phyloP scores from a whole-genome alignment of 2,329 filamentous ascomycete genomes.

The Aspergillus aculeatus region DNA sequence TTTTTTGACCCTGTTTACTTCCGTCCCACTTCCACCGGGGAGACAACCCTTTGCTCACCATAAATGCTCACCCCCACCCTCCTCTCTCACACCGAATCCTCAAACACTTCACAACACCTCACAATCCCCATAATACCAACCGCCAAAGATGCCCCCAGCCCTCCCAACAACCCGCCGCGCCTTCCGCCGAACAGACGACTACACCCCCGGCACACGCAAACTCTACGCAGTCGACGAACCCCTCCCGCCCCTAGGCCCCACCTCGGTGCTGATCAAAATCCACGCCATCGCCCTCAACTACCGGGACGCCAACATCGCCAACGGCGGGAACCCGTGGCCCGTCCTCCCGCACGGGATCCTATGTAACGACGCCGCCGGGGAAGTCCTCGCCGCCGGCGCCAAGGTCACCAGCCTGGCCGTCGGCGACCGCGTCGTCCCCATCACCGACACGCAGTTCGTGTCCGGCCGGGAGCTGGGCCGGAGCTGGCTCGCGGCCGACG shows the following conservation, averaged over 20 bases:
- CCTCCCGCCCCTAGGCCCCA: slow-evolving; percentile 33
- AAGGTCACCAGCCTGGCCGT: slow-evolving; percentile 31
- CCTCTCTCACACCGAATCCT: no score
- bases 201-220: slow-evolving; percentile 32
- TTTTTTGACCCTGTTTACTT: no score
- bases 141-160: no score
- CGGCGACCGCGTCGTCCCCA: slow-evolving; percentile 42
- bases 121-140: no score
- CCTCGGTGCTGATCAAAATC: slow-evolving; percentile 24
- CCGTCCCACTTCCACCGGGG: no score
- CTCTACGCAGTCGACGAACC: slow-evolving; percentile 36
- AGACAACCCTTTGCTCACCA: no score
- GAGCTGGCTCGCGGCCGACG: slow-evolving; percentile 47
- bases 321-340: slow-evolving; percentile 42
- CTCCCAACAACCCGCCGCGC: slow-evolving; percentile 20
- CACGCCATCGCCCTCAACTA: slow-evolving; percentile 27
- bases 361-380: slow-evolving; percentile 45
- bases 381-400: slow-evolving; percentile 41
- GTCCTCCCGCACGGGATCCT: slow-evolving; percentile 33
- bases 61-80: no score
- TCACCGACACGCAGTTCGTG: slow-evolving; percentile 42
- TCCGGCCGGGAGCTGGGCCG: slow-evolving; percentile 38
- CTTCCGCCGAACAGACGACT: slow-evolving; percentile 36
- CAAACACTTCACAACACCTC: no score
- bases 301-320: slow-evolving; percentile 28